Percentiles rank a stretch among this genome's conserved stretches.
Conservation (phyloP, 257 asterid genomes). For the Coffea canephora region DNA sequence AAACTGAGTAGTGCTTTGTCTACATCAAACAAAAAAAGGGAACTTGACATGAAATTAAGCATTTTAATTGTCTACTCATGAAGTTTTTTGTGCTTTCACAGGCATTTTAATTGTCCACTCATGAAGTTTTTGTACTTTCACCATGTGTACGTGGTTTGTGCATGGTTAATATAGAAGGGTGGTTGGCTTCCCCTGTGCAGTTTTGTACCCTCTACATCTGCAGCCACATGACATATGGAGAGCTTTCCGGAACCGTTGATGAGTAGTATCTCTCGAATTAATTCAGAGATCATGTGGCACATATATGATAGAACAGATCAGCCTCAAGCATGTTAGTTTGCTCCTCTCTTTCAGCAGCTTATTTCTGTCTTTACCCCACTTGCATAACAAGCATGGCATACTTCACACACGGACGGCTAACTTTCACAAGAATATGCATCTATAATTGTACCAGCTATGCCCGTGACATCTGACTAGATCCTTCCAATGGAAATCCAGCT, state of each 20-base stretch:
- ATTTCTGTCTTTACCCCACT: not conserved
- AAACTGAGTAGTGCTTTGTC: no score
- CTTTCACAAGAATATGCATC: not conserved
- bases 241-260: not conserved
- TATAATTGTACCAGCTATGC: not conserved
- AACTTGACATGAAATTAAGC: not conserved
- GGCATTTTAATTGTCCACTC: not conserved
- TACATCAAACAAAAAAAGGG: no score
- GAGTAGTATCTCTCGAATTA: not conserved
- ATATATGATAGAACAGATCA: not conserved
- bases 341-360: not conserved
- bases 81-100: not conserved
- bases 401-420: not conserved
- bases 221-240: not conserved
- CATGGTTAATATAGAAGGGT: not conserved
- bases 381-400: not conserved
- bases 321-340: constrained; percentile 4
- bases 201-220: not conserved
- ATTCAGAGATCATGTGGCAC: not conserved
- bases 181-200: not conserved
- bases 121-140: not conserved
- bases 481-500: not conserved
- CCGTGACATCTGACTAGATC: not conserved
- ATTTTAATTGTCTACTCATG: not conserved
- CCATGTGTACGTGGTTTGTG: not conserved